phyloP scores from a whole-genome alignment of 257 asterid genomes.

The Plectranthus barbatus region DNA sequence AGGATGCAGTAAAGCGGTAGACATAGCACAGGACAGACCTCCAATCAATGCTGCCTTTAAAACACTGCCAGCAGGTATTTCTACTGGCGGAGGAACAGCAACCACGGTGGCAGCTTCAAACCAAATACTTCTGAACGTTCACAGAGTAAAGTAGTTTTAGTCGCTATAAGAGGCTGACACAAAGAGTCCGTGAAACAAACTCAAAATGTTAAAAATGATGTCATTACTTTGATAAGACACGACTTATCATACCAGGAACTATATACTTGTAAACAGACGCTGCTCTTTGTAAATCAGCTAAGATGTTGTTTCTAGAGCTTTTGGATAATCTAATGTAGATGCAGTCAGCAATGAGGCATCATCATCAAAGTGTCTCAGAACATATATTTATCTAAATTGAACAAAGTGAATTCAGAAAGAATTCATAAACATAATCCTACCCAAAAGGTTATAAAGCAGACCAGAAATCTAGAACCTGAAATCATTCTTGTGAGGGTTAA shows the following conservation, averaged over 20 bases:
- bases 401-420: not conserved
- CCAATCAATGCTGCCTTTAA: slow-evolving; percentile 95
- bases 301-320: not conserved
- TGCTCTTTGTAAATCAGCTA: not conserved
- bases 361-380: not conserved
- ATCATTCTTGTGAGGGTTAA: not conserved
- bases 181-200: not conserved
- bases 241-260: not conserved
- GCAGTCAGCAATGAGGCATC: not conserved
- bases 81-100: slow-evolving; percentile 95
- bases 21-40: slow-evolving; percentile 92
- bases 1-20: slow-evolving; percentile 87
- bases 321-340: not conserved
- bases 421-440: not conserved
- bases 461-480: not conserved
- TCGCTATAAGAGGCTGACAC: not conserved
- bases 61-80: slow-evolving; percentile 87
- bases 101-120: slow-evolving; percentile 99
- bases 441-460: not conserved
- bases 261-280: not conserved
- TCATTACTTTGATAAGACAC: not conserved
- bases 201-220: not conserved
- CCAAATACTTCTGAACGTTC: slow-evolving; percentile 77
- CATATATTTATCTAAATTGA: not conserved
- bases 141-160: slow-evolving; percentile 8